Evolutionary conservation across 139 green algal species (phyloP).

Genomic region (Closterium sp.): DNA sequence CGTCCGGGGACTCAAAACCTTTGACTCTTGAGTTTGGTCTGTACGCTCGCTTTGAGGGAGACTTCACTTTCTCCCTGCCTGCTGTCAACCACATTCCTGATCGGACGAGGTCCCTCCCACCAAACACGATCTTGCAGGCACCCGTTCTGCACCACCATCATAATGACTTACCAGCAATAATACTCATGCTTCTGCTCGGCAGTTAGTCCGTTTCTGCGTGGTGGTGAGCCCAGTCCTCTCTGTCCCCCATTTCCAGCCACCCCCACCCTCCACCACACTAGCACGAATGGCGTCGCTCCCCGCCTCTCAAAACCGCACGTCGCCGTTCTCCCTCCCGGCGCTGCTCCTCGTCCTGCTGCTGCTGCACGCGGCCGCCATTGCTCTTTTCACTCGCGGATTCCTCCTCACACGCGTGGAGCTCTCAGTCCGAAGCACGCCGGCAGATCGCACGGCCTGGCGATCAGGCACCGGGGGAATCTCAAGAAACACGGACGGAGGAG

Average conservation of each 20-base stretch:
- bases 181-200: neutral
- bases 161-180: too few relatives aligned
- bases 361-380: neutral
- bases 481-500: neutral
- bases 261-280: neutral
- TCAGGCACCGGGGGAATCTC: neutral
- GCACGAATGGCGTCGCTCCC: neutral
- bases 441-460: neutral
- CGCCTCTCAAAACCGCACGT: neutral
- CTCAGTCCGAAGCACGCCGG: neutral
- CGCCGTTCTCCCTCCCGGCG: neutral
- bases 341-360: neutral
- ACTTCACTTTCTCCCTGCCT: too few relatives aligned
- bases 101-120: too few relatives aligned
- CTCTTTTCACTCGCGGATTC: slow-evolving; percentile 77
- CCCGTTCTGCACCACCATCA: too few relatives aligned
- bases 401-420: slow-evolving; percentile 80
- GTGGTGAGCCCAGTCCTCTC: neutral
- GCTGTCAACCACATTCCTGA: too few relatives aligned
- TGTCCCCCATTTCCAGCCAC: neutral
- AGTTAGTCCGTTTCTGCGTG: neutral
- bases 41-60: too few relatives aligned
- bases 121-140: too few relatives aligned
- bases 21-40: too few relatives aligned
- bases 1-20: too few relatives aligned